A percentile compares a stretch with the other conserved stretches of the same genome.
phyloP scores from a whole-genome alignment of 108 stramenopile species.

The Seminavis robusta region DNA sequence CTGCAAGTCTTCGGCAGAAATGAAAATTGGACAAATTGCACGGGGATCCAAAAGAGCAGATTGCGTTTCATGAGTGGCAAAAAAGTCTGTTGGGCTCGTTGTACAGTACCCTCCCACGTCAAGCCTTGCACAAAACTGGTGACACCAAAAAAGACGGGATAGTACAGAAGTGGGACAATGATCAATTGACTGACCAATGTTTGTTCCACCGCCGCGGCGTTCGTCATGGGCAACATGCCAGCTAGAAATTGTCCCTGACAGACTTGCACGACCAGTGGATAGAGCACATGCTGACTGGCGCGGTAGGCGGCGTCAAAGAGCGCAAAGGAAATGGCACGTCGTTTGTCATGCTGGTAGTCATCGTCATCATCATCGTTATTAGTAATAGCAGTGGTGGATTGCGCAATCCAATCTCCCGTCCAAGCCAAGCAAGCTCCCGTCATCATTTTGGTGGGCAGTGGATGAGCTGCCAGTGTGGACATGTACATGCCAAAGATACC shows the following conservation, averaged over 20 bases:
- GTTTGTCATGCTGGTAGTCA: conserved; percentile 29
- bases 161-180: conserved; percentile 71
- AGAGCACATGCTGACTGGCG: conserved; percentile 52
- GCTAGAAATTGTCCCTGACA: conserved; percentile 56
- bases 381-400: no score
- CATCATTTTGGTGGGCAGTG: conserved; percentile 62
- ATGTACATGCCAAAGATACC: conserved; percentile 30
- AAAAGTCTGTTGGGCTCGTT: conserved; percentile 57
- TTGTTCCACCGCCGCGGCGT: conserved; percentile 52
- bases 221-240: not conserved
- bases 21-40: conserved; percentile 68
- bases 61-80: conserved; percentile 69
- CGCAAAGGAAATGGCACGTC: conserved; percentile 55
- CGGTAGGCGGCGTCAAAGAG: conserved; percentile 66
- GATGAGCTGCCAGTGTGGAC: conserved; percentile 28
- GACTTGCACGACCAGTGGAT: conserved; percentile 51
- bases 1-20: conserved; percentile 61
- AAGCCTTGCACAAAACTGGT: conserved; percentile 56
- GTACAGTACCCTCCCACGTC: conserved; percentile 22
- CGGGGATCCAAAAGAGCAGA: conserved; percentile 72
- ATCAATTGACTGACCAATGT: conserved; percentile 63
- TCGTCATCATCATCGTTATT: conserved; percentile 22
- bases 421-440: conserved; percentile 54
- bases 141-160: conserved; percentile 62
- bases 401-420: conserved; percentile 62